Percentiles rank a stretch among this genome's conserved stretches.
These are phyloP conservation scores for Thelonectria olida DNA, from an alignment of 2,329 filamentous ascomycete genomes.

Conservation along the genomic window DNA sequence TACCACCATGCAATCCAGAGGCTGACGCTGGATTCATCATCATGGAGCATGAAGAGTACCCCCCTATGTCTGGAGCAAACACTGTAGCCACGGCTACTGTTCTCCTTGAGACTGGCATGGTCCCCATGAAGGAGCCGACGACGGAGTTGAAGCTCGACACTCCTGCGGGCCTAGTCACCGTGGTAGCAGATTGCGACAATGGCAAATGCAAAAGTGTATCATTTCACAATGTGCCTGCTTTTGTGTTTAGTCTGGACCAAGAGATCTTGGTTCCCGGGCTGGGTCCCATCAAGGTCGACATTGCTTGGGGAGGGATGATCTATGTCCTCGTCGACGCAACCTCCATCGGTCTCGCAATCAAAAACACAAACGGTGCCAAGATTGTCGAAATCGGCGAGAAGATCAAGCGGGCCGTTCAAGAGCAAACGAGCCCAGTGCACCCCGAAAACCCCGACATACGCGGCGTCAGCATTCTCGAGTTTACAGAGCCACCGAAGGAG, in stretches of 20 bases:
- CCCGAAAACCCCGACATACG: constrained; percentile 25
- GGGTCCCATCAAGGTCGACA: constrained; percentile 20
- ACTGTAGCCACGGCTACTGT: constrained; percentile 24
- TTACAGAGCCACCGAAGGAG: constrained; percentile 16
- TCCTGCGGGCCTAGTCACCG: constrained; percentile 28
- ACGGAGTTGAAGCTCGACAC: constrained; percentile 29
- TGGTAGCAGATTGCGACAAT: constrained; percentile 21
- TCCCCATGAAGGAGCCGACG: constrained; percentile 28
- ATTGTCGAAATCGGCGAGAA: constrained; percentile 27
- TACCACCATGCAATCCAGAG: constrained; percentile 24
- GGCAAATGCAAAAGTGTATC: constrained; percentile 30
- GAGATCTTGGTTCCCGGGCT: constrained; percentile 22
- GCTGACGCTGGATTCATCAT: constrained; percentile 35
- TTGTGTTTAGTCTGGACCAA: constrained; percentile 26
- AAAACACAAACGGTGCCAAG: constrained; percentile 14
- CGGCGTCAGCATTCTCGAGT: constrained; percentile 27
- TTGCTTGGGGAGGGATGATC: constrained; percentile 33
- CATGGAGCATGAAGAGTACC: constrained; percentile 33
- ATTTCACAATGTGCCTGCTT: constrained; percentile 32
- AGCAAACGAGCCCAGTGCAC: constrained; percentile 20
- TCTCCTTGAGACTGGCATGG: constrained; percentile 28
- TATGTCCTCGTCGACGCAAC: constrained; percentile 28
- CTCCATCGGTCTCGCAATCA: constrained; percentile 23
- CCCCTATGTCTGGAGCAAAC: constrained; percentile 32
- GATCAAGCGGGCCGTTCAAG: constrained; percentile 25